Evolutionary conservation across 176 grass and related monocot species (phyloP), one percentile per base, ranked within the genome.

Genomic region (Areca catechu): DNA sequence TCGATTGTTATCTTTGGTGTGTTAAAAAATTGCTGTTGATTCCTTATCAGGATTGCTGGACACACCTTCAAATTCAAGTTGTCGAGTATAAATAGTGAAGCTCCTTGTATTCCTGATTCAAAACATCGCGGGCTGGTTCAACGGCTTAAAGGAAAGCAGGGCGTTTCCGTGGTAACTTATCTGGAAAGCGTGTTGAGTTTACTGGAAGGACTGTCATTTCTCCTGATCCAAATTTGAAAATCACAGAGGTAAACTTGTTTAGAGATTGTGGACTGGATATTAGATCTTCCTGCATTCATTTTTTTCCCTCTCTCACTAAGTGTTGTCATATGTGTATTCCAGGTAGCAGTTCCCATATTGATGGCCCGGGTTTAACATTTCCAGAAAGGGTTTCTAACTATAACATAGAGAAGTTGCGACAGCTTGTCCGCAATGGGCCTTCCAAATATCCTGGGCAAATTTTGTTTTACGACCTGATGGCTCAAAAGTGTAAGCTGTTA

Each of bases 181-280:
- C 92, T 29, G 86, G 92, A 74, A 96, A 96, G 78, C 86, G 92
- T 88, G 80, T 82, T 6, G 80, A 96, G 61, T 96, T 87, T 77
- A 96, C 92, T 50, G 92, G 92, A 82, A 89, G 92, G 70, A 96
- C 86, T 58, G 92, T 96, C 34, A 96, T 96, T 74, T 96, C 92
- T 71, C 92, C 92, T 54, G 92, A 90, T 79, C 92, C 92, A 58
- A 96, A 96, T 85, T 87, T 96, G 79, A 87, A 80, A 84, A 90
- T 96, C 63, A 90, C 83, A 20, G 91, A 96, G 86, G 91, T 90
- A 17, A 67, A 15, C 18, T 12, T 54, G 19, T 20, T 55, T 3
- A 54, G 34, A 24, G 9, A 5, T 6, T 65, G 5, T 22, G 4
- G 12, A 37, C 10, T 43, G 3, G 5, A 19, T 3, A 43, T 15